Evolutionary conservation across 1,284 basidiomycete species (phyloP), one percentile per base, ranked within the genome.

Genomic region (Naganishia sp.): DNA sequence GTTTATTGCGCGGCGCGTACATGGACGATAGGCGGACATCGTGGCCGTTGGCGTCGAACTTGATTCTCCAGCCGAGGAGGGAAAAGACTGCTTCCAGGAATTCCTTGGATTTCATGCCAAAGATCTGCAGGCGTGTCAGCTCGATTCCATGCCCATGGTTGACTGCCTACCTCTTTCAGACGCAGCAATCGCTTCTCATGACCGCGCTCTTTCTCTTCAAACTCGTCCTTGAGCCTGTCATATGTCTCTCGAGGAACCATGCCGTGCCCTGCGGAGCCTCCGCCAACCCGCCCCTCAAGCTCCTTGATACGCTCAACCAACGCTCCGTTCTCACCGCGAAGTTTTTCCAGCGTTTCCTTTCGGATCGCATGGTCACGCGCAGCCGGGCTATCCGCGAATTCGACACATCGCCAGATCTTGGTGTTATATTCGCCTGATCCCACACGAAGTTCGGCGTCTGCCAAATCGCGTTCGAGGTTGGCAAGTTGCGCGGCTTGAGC

Each of bases 61-160:
- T 79, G 74, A 85, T 80, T 23, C 82, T 79, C 79, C 82, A 85
- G 6, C 84, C 84, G 60, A 85, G 81, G 7, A 85, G 77, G 11
- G 81, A 82, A 67, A 82, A 81, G 53, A 84, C 81, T 2, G 83
- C 81, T 70, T 84, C 82, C 6, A 84, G 78, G 72, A 84, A 83
- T 67, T 83, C 82, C 71, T 81, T 80, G 5, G 82, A 82, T 71
- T 84, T 84, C 51, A 78, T 77, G 6, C 77, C 76, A 69, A 83
- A 84, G 43, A 76, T 75, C 77, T 80, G 69, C 9, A 7, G 35
- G 17, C 57, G 35, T 15, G 18, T 39, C 17, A 51, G 55, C 43
- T n/a, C 35, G 58, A 31, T 18, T 17, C 3, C 6, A 11, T 64
- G 4, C 32, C 10, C 32, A 25, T 11, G 0, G 11, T 13, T 23